Conservation (phyloP, 2,329 filamentous ascomycete species). For the Aureobasidium uvarum region DNA sequence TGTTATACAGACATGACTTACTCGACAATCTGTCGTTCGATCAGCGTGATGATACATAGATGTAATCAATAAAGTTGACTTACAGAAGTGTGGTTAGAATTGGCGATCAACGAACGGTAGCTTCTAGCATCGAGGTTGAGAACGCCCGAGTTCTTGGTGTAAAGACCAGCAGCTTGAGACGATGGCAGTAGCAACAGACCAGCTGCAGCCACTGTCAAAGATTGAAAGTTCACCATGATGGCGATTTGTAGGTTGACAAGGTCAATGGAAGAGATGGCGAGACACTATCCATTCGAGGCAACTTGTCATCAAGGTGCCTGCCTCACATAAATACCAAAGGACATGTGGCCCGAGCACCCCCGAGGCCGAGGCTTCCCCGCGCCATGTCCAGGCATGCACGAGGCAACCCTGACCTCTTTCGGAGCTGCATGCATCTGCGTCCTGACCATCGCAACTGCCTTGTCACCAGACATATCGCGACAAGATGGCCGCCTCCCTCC, state of each 20-base stretch:
- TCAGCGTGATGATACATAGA: neutral
- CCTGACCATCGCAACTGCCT: conserved; percentile 13
- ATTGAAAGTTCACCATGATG: conserved; percentile 28
- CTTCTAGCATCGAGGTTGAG: conserved; percentile 75
- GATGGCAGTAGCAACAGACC: conserved; percentile 66
- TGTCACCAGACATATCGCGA: neutral
- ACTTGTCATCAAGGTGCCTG: conserved; percentile 28
- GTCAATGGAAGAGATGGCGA: neutral
- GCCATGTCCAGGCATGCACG: neutral
- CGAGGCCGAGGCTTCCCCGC: conserved; percentile 20
- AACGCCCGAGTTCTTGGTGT: conserved; percentile 83
- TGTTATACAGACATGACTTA: conserved; percentile 31
- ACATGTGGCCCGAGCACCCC: conserved; percentile 25
- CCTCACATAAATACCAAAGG: too few relatives aligned
- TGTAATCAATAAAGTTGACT: conserved; percentile 36
- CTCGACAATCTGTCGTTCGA: conserved; percentile 41
- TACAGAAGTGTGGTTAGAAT: conserved; percentile 91
- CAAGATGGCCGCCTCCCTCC: conserved; percentile 69
- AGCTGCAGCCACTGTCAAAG: conserved; percentile 53
- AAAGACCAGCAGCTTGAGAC: conserved; percentile 68
- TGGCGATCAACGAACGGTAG: conserved; percentile 78
- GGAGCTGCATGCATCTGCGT: neutral
- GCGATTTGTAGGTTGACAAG: neutral
- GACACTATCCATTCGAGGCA: conserved; percentile 12
- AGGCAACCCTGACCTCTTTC: neutral